Percentiles rank a stretch among this genome's conserved stretches.
phyloP scores from a whole-genome alignment of 805 yeast species.

The Saturnispora diversa region DNA sequence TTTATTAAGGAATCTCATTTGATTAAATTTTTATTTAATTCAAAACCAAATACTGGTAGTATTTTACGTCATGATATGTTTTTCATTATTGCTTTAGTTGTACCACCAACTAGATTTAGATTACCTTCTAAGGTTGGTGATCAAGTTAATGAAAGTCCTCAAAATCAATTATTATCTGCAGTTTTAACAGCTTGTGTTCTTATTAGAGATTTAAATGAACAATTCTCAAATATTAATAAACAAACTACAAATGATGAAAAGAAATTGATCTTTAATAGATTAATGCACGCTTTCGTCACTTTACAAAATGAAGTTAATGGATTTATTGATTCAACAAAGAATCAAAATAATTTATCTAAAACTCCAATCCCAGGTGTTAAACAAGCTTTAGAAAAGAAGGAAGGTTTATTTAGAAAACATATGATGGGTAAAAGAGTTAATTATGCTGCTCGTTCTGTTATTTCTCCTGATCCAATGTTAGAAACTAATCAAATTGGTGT shows the following conservation, averaged over 20 bases:
- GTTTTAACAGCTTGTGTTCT: constrained; percentile 71
- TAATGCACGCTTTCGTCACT: constrained; percentile 93
- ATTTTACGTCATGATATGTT: constrained; percentile 69
- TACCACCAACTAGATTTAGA: constrained; percentile 95
- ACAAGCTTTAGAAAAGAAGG: constrained; percentile 96
- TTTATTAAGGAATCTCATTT: constrained; percentile 67
- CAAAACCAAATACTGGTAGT: constrained; percentile 53
- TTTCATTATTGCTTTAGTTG: constrained; percentile 79
- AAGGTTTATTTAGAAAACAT: constrained; percentile 95
- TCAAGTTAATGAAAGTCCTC: constrained; percentile 88
- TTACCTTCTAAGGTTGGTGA: constrained; percentile 96
- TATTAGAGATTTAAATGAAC: constrained; percentile 86
- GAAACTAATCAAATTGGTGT: constrained; percentile 98
- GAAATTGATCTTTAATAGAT: constrained; percentile 63
- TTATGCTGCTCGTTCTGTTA: constrained; percentile 97
- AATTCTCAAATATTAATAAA: constrained; percentile 57
- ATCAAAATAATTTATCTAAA: constrained; percentile 61
- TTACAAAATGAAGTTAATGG: constrained; percentile 93
- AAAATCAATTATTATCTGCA: constrained; percentile 78
- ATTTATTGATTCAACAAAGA: constrained; percentile 85
- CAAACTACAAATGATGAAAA: constrained; percentile 59
- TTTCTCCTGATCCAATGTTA: constrained; percentile 96
- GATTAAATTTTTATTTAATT: constrained; percentile 68
- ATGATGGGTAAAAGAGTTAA: constrained; percentile 99
- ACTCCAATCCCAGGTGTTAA: constrained; percentile 90